Evolutionary conservation across 306 rosid genomes (phyloP), one percentile per base, ranked within the genome.

Genomic region (Lathyrus sativus): DNA sequence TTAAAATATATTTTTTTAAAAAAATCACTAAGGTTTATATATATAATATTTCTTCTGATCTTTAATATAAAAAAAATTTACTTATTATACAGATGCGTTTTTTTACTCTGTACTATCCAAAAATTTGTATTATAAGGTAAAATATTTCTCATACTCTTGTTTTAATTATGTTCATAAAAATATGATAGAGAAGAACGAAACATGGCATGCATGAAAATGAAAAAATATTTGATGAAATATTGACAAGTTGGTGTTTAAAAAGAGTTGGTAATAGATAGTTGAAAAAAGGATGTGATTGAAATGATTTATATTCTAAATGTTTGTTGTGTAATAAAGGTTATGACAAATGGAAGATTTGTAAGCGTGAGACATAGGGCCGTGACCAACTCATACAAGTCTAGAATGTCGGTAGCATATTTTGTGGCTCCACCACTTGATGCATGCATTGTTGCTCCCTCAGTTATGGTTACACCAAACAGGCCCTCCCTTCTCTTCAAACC

Each of bases 321-420:
- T 53, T 50, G 48, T 35, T 17, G 12, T 24, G 2, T 35, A 29
- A 35, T 43, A 33, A 45, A 86, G 97, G 97, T 72, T 2, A 86
- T 88, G 91, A 91, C 97, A 65, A 88, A 91, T 77, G 96, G 88
- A 45, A 88, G 93, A 79, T 85, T 91, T 65, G 44, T 73, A 19
- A 91, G 96, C 62, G 91, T 91, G 75, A 77, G 81, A 42, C 97
- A 91, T 56, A 86, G 97, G 74, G 97, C 82, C 0, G 62, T 89
- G 70, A 80, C 81, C 55, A 74, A 82, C 79, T 63, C 85, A 22
- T 2, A 63, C 53, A 75, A 79, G 78, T 38, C 72, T 6, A 83
- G 97, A 68, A 62, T 91, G 83, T 91, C 97, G 13, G 82, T 83
- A 55, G 86, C 79, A 4, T 87, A 76, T 56, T 91, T 91, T 71